Evolutionary conservation across 805 yeast species (phyloP).

Genomic region (Lipomyces chichibuensis): DNA sequence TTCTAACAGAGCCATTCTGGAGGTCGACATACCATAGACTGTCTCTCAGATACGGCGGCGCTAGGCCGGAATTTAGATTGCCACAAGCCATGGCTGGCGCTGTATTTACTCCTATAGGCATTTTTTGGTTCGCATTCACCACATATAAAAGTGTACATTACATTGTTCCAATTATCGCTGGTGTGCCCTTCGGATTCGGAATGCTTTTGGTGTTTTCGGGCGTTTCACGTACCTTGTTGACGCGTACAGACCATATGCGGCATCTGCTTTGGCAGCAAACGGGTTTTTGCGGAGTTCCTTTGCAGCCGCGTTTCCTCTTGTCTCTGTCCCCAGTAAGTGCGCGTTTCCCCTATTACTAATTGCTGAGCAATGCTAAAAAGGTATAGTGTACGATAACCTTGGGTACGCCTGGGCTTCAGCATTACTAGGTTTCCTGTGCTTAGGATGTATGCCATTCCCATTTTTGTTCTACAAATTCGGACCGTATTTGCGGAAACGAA

Average conservation of each 20-base stretch:
- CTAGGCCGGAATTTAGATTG: conserved; percentile 56
- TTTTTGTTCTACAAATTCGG: conserved; percentile 35
- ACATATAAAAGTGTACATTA: conserved; percentile 52
- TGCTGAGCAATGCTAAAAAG: conserved; percentile 49
- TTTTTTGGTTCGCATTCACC: conserved; percentile 59
- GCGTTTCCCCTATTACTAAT: conserved; percentile 44
- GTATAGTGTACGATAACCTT: conserved; percentile 52
- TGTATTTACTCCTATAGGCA: conserved; percentile 51
- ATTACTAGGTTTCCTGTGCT: conserved; percentile 28
- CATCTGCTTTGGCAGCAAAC: conserved; percentile 83
- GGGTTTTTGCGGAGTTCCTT: conserved; percentile 56
- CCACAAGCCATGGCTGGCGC: conserved; percentile 59
- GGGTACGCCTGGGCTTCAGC: conserved; percentile 69
- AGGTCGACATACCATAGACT: conserved; percentile 71
- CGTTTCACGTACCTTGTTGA: conserved; percentile 48
- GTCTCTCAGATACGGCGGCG: conserved; percentile 49
- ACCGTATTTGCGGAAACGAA: conserved; percentile 24
- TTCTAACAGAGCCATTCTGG: conserved; percentile 52
- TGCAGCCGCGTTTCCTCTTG: conserved; percentile 52
- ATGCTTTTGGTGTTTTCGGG: conserved; percentile 48
- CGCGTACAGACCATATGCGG: conserved; percentile 55
- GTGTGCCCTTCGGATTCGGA: conserved; percentile 47
- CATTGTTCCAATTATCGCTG: conserved; percentile 63
- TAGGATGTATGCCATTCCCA: conserved; percentile 35
- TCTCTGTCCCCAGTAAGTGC: conserved; percentile 50